phyloP scores from a whole-genome alignment of 2,329 filamentous ascomycete genomes.

The Paracamarosporium sp. region DNA sequence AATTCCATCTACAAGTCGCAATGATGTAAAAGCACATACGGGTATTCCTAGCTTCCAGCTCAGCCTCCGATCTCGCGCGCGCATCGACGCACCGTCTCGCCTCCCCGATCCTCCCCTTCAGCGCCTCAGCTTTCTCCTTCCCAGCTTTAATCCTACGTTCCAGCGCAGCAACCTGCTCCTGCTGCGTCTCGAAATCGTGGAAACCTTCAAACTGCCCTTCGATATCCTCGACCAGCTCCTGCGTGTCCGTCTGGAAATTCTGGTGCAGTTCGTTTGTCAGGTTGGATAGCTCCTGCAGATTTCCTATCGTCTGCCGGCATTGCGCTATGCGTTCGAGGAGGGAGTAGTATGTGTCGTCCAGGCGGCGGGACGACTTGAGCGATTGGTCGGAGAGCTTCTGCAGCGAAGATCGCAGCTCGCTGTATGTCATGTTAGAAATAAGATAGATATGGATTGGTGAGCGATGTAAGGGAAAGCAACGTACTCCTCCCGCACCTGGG shows the following conservation, averaged over 20 bases:
- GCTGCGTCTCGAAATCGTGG: constrained; percentile 69
- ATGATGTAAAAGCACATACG: constrained; percentile 26
- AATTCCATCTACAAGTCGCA: constrained; percentile 14
- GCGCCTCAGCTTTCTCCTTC: constrained; percentile 63
- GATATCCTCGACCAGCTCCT: constrained; percentile 66
- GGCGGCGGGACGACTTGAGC: constrained; percentile 66
- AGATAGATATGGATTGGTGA: neutral
- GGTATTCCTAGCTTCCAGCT: constrained; percentile 70
- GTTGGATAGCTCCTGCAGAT: constrained; percentile 71
- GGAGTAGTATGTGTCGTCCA: constrained; percentile 78
- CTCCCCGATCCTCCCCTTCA: constrained; percentile 69
- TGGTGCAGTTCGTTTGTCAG: constrained; percentile 65
- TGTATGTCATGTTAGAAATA: constrained; percentile 33
- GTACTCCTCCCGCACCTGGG: constrained; percentile 48
- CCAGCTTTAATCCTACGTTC: constrained; percentile 67
- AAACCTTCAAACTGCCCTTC: constrained; percentile 66
- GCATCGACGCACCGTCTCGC: constrained; percentile 70
- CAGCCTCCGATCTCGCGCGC: constrained; percentile 71
- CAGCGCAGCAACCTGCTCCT: constrained; percentile 67
- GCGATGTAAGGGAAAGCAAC: constrained; percentile 12
- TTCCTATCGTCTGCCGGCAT: constrained; percentile 69
- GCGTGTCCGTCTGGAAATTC: constrained; percentile 66
- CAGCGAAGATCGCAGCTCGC: constrained; percentile 49
- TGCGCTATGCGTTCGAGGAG: constrained; percentile 72
- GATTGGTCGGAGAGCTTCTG: constrained; percentile 64